These are phyloP conservation scores for Aspergillus unguis DNA, from an alignment of 2,329 filamentous ascomycete genomes.

Conservation along the genomic window DNA sequence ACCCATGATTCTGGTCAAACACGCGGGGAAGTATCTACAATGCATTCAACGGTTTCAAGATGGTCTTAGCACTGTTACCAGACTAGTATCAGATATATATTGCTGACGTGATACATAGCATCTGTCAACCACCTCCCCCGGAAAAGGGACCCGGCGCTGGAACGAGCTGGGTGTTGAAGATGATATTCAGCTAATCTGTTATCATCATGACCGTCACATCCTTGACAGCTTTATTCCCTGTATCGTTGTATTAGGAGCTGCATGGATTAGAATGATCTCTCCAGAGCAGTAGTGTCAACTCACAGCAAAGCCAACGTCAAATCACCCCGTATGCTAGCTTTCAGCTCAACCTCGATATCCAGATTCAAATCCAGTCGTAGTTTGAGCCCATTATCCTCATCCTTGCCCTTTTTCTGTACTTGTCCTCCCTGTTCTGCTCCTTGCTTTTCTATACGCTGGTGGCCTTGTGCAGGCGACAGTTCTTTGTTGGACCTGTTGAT, in stretches of 20 bases:
- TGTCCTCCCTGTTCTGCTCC: neutral
- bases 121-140: neutral
- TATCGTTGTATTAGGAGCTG: neutral
- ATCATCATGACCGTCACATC: neutral
- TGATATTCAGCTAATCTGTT: neutral
- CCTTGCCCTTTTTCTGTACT: neutral
- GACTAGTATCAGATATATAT: neutral
- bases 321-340: constrained; percentile 81
- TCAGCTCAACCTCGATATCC: constrained; percentile 79
- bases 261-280: neutral
- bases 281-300: constrained; percentile 35
- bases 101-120: neutral
- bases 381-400: constrained; percentile 38
- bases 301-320: constrained; percentile 74
- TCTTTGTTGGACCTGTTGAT: neutral
- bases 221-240: neutral
- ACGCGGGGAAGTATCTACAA: neutral
- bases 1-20: neutral
- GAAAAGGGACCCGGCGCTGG: neutral
- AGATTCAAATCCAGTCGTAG: constrained; percentile 73
- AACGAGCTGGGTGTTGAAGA: neutral
- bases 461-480: neutral
- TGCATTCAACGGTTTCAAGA: neutral
- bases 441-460: neutral
- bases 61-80: neutral